These are phyloP conservation scores for Trichosporon asahii DNA, from an alignment of 1,284 basidiomycete species.

Conservation along the genomic window DNA sequence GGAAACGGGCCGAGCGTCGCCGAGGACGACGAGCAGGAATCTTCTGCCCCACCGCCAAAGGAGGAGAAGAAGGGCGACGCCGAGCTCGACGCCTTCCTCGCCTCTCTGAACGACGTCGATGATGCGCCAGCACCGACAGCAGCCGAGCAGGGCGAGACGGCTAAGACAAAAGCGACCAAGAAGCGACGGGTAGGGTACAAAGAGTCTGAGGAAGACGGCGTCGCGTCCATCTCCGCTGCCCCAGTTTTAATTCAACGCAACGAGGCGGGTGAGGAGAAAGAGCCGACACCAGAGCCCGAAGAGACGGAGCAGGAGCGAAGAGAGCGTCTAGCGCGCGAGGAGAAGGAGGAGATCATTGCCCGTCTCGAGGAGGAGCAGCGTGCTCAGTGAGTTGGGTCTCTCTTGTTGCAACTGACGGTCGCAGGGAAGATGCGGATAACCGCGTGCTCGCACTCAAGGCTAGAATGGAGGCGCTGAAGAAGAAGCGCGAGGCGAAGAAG, in stretches of 20 bases:
- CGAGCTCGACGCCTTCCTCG: conserved; percentile 51
- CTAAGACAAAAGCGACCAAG: conserved; percentile 12
- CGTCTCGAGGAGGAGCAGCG: conserved; percentile 50
- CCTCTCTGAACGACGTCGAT: conserved; percentile 40
- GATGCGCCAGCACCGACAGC: conserved; percentile 17
- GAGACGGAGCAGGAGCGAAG: conserved; percentile 47
- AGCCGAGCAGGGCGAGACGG: conserved; percentile 2
- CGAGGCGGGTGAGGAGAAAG: conserved; percentile 21
- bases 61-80: conserved; percentile 32
- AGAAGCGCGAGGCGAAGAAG: conserved; percentile 34
- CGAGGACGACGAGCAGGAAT: conserved; percentile 4
- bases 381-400: conserved; percentile 47
- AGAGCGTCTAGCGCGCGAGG: conserved; percentile 43
- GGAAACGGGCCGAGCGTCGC: conserved; percentile 24
- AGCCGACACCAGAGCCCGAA: conserved; percentile 36
- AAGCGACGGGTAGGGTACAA: conserved; percentile 31
- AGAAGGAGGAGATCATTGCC: conserved; percentile 51
- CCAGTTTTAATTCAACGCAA: conserved; percentile 32
- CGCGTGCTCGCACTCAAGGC: conserved; percentile 47
- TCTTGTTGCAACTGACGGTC: conserved; percentile 2
- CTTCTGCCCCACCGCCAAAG: conserved; percentile 13
- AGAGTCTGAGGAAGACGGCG: conserved; percentile 26
- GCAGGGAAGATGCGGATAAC: conserved; percentile 51
- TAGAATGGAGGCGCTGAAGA: conserved; percentile 48
- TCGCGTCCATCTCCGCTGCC: conserved; percentile 49